Conservation (phyloP, 1,284 basidiomycete species). For the Phylloporus sp. region DNA sequence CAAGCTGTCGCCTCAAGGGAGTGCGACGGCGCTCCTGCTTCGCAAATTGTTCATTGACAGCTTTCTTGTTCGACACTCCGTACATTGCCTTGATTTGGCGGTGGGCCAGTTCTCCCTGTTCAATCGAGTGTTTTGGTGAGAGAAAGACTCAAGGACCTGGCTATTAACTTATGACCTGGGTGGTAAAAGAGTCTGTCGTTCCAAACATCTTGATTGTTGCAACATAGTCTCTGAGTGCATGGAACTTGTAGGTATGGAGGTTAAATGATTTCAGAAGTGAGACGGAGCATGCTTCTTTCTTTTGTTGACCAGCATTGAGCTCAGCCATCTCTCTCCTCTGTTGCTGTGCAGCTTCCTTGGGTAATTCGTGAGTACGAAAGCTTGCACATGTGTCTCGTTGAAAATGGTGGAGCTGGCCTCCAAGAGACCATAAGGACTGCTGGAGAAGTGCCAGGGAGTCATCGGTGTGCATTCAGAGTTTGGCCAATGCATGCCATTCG, state of each 20-base stretch:
- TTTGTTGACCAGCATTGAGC: not conserved
- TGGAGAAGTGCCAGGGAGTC: not conserved
- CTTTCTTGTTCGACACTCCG: constrained; percentile 5
- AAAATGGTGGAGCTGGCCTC: not conserved
- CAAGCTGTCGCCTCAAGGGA: constrained; percentile 1
- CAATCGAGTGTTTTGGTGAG: not conserved
- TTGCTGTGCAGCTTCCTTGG: not conserved
- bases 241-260: constrained; percentile 15
- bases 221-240: constrained; percentile 10
- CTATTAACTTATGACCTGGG: constrained; percentile 1
- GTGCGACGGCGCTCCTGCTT: constrained; percentile 8
- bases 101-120: constrained; percentile 3
- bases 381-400: not conserved
- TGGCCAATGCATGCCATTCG: constrained; percentile 8
- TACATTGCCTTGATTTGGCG: constrained; percentile 7
- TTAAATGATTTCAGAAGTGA: constrained; percentile 10
- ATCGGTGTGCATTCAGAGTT: not conserved
- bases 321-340: constrained; percentile 4
- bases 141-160: too few relatives aligned
- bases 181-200: constrained; percentile 5
- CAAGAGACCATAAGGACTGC: not conserved
- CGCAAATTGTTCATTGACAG: not conserved
- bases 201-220: constrained; percentile 7
- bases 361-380: not conserved
- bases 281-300: not conserved